These are phyloP conservation scores for Botrytis porri DNA, from an alignment of 2,329 filamentous ascomycete genomes.

Conservation along the genomic window DNA sequence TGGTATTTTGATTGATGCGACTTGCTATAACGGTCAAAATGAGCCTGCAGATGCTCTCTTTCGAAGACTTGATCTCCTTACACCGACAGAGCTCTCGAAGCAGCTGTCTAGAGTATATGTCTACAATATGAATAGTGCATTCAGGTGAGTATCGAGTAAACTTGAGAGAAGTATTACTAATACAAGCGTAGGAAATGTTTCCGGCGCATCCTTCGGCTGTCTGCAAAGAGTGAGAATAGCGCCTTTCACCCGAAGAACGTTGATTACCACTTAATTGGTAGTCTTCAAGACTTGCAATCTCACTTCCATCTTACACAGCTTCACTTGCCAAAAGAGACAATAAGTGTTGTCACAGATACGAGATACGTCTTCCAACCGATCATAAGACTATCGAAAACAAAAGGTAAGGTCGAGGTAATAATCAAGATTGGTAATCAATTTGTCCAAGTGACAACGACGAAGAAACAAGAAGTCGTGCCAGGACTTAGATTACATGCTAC, in stretches of 20 bases:
- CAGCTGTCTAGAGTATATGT: constrained; percentile 62
- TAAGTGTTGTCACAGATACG: constrained; percentile 64
- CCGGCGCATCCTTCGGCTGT: constrained; percentile 59
- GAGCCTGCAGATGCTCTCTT: constrained; percentile 65
- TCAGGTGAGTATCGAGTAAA: constrained; percentile 54
- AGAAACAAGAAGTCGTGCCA: constrained; percentile 66
- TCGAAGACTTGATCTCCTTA: constrained; percentile 59
- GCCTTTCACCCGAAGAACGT: constrained; percentile 63
- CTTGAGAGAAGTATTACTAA: not conserved
- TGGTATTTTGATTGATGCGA: constrained; percentile 65
- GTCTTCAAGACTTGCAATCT: constrained; percentile 60
- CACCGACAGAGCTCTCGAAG: constrained; percentile 57
- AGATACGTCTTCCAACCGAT: constrained; percentile 64
- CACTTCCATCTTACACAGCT: constrained; percentile 66
- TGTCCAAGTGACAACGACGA: constrained; percentile 65
- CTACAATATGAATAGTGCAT: constrained; percentile 72
- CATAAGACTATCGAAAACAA: constrained; percentile 63
- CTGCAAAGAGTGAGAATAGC: constrained; percentile 57
- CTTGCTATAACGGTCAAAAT: constrained; percentile 65
- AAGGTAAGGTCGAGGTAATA: constrained; percentile 66
- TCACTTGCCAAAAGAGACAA: constrained; percentile 67
- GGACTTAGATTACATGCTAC: constrained; percentile 59
- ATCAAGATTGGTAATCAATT: constrained; percentile 69
- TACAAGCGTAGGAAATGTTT: constrained; percentile 57
- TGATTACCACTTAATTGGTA: constrained; percentile 64